Conservation (phyloP, 345 rosid species). For the Lepidium aucheri region DNA sequence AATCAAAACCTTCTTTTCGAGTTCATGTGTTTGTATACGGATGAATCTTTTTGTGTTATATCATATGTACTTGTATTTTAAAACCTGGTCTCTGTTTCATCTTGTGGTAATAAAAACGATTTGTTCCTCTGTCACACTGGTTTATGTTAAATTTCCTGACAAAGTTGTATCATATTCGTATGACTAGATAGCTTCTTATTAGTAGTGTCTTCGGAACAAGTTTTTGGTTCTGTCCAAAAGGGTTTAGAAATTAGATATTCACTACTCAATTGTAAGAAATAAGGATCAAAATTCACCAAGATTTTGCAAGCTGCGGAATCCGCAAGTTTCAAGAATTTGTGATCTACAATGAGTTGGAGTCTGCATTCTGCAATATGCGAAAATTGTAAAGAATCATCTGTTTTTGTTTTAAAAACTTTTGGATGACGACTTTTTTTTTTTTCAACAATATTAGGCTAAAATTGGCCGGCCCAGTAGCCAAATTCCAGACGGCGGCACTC, state of each 20-base stretch:
- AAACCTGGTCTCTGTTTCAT: slow-evolving; percentile 1
- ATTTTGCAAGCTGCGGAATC: too few relatives aligned
- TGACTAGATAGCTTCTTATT: slow-evolving; percentile 38
- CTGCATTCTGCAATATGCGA: too few relatives aligned
- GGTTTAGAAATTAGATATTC: not conserved
- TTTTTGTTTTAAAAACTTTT: too few relatives aligned
- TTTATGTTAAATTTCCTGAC: not conserved
- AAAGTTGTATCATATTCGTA: not conserved
- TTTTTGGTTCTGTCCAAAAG: not conserved
- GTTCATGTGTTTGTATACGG: slow-evolving; percentile 17
- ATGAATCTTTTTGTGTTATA: slow-evolving; percentile 14
- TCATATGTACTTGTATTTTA: slow-evolving; percentile 13
- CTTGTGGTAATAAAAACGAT: not conserved
- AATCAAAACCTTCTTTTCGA: slow-evolving; percentile 13
- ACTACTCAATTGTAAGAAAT: not conserved
- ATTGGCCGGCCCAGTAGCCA: too few relatives aligned
- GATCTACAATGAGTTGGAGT: too few relatives aligned
- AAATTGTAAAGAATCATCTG: too few relatives aligned
- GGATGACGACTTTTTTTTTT: too few relatives aligned
- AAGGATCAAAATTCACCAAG: too few relatives aligned
- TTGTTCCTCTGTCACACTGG: not conserved
- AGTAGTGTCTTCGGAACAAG: slow-evolving; percentile 21
- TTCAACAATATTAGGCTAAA: too few relatives aligned
- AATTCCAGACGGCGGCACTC: too few relatives aligned
- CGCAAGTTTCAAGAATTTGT: too few relatives aligned